Percentiles rank a stretch among this genome's conserved stretches.
Conservation (phyloP, 2,329 filamentous ascomycete genomes). For the Dothidotthia symphoricarpi region DNA sequence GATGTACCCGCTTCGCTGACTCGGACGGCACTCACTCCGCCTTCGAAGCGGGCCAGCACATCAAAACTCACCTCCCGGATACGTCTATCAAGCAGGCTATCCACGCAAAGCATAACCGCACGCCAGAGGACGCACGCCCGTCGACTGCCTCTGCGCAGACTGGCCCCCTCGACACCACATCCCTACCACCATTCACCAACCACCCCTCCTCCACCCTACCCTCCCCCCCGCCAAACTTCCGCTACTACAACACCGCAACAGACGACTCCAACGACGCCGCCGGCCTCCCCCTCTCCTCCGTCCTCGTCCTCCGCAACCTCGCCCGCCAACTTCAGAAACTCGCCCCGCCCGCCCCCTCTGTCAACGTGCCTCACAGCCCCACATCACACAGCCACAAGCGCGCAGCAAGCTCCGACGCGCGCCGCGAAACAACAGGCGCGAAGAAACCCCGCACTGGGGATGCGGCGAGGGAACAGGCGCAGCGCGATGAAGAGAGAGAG, state of each 20-base stretch:
- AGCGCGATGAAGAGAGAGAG: conserved; percentile 38
- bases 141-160: conserved; percentile 20
- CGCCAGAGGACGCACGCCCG: conserved; percentile 35
- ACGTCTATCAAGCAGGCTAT: conserved; percentile 39
- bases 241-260: conserved; percentile 48
- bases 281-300: conserved; percentile 74
- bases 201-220: neutral
- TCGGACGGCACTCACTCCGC: conserved; percentile 32
- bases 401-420: conserved; percentile 25
- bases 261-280: conserved; percentile 61
- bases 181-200: too few relatives aligned
- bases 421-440: conserved; percentile 39
- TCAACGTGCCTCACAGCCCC: conserved; percentile 29
- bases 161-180: conserved; percentile 11
- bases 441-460: conserved; percentile 44
- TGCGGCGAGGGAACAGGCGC: conserved; percentile 29
- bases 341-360: conserved; percentile 23
- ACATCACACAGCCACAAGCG: conserved; percentile 31
- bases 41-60: conserved; percentile 59
- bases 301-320: conserved; percentile 75
- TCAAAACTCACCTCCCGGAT: conserved; percentile 66
- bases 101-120: conserved; percentile 50
- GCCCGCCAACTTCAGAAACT: conserved; percentile 52
- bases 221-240: conserved; percentile 26
- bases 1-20: conserved; percentile 58